These are phyloP conservation scores for Escallonia rubra DNA, from an alignment of 129 eudicot genomes.

Conservation along the genomic window DNA sequence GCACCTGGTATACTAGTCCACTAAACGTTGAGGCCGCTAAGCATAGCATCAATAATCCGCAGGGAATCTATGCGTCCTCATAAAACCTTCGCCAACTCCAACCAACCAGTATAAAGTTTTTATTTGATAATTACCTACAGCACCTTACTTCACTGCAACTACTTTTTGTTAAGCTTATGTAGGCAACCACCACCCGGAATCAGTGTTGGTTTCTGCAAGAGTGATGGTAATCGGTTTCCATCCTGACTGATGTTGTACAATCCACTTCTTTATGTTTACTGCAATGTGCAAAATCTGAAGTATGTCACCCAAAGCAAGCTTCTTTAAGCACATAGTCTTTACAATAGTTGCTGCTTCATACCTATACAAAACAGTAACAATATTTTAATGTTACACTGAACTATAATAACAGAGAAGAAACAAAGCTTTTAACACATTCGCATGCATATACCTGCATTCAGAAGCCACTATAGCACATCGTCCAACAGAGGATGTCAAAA, in stretches of 20 bases:
- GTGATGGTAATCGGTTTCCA: conserved; percentile 80
- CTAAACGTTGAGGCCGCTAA: conserved; percentile 12
- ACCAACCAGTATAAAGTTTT: background rate
- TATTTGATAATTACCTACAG: conserved; percentile 2
- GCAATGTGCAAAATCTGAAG: conserved; percentile 79
- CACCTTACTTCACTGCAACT: conserved; percentile 17
- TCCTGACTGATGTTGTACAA: conserved; percentile 61
- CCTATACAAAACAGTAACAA: conserved; percentile 27
- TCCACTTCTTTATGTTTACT: conserved; percentile 65
- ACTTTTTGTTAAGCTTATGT: conserved; percentile 7
- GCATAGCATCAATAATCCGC: background rate
- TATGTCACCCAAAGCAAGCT: conserved; percentile 66
- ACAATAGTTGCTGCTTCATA: conserved; percentile 81
- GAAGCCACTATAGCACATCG: conserved; percentile 58
- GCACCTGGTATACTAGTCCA: conserved; percentile 4
- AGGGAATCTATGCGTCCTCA: background rate
- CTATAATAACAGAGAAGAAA: background rate
- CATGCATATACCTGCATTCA: conserved; percentile 85
- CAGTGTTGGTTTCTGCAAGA: conserved; percentile 53
- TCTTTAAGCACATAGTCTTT: conserved; percentile 67
- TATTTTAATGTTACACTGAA: background rate
- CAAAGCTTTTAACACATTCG: background rate
- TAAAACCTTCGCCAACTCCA: conserved; percentile 4
- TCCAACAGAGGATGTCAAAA: conserved; percentile 60
- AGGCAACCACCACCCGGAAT: conserved; percentile 46